These are phyloP conservation scores for Fusarium secorum DNA, from an alignment of 2,329 filamentous ascomycete species.

Conservation along the genomic window DNA sequence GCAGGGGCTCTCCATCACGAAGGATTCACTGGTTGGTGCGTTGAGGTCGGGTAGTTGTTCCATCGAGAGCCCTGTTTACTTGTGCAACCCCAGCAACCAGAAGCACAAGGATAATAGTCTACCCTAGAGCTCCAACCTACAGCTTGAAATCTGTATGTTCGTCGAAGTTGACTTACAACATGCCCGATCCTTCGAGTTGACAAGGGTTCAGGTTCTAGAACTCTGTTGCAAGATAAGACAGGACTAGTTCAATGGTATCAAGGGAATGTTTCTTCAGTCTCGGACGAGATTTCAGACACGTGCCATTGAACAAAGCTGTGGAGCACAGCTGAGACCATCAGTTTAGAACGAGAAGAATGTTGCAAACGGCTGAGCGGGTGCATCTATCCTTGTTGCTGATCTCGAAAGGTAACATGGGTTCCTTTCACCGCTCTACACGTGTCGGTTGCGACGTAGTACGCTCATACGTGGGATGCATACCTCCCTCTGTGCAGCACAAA, in stretches of 20 bases:
- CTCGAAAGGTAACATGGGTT: background rate
- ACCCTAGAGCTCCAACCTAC: background rate
- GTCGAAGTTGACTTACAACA: background rate
- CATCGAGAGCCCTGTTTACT: slow-evolving; percentile 4
- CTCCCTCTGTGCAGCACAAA: background rate
- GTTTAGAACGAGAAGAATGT: background rate
- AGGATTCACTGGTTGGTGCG: slow-evolving; percentile 10
- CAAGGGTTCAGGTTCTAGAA: background rate
- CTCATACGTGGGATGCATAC: background rate
- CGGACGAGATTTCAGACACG: background rate
- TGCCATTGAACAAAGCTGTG: background rate
- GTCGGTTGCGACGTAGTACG: background rate
- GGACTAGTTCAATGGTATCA: background rate
- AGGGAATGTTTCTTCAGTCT: background rate
- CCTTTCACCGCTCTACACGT: background rate
- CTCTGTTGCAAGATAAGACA: background rate
- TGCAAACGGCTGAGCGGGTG: background rate
- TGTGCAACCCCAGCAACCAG: slow-evolving; percentile 30
- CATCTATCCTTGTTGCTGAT: slow-evolving; percentile 15
- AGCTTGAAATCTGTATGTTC: background rate
- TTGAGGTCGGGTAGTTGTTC: slow-evolving; percentile 1
- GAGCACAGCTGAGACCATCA: background rate
- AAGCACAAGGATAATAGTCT: background rate
- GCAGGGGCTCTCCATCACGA: slow-evolving; percentile 2
- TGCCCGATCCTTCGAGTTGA: background rate